These are phyloP conservation scores for Aspergillus funiculosus DNA, from an alignment of 495 filamentous ascomycete genomes.

Conservation along the genomic window DNA sequence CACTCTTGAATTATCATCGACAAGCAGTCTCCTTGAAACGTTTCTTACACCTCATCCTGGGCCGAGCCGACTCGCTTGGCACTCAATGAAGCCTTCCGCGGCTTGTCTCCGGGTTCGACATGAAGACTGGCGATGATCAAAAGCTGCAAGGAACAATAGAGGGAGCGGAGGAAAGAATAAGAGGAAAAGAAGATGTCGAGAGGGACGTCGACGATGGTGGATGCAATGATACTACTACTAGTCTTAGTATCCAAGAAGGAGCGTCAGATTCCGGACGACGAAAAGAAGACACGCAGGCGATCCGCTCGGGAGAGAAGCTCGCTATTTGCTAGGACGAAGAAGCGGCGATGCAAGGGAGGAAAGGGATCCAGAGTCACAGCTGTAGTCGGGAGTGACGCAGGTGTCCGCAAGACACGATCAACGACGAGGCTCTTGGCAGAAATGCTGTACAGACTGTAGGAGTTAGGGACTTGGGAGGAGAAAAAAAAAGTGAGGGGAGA, in stretches of 20 bases:
- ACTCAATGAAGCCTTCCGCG: slow-evolving; percentile 23
- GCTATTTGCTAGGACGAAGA: slow-evolving; percentile 22
- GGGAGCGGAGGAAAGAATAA: slow-evolving; percentile 9
- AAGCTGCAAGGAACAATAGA: slow-evolving; percentile 13
- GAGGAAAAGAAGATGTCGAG: slow-evolving; percentile 10
- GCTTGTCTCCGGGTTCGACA: slow-evolving; percentile 24
- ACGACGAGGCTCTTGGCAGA: slow-evolving; percentile 25
- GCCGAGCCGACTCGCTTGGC: slow-evolving; percentile 22
- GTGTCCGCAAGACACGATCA: slow-evolving; percentile 29
- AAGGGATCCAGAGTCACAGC: slow-evolving; percentile 29
- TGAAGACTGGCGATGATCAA: slow-evolving; percentile 19
- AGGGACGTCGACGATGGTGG: too few relatives aligned
- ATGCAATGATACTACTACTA: too few relatives aligned
- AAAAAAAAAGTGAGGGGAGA: background rate
- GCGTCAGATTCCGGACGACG: slow-evolving; percentile 14
- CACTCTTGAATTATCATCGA: slow-evolving; percentile 35
- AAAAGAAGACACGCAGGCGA: slow-evolving; percentile 20
- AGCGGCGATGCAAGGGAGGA: slow-evolving; percentile 31
- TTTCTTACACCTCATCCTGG: slow-evolving; percentile 50
- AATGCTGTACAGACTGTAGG: slow-evolving; percentile 20
- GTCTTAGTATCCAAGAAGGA: slow-evolving; percentile 16
- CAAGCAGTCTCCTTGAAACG: slow-evolving; percentile 45
- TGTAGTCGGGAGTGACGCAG: slow-evolving; percentile 31
- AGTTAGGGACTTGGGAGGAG: slow-evolving; percentile 4
- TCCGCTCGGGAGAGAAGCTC: slow-evolving; percentile 9